Evolutionary conservation across 768 basidiomycete genomes (phyloP).

Genomic region (Chiua virens): DNA sequence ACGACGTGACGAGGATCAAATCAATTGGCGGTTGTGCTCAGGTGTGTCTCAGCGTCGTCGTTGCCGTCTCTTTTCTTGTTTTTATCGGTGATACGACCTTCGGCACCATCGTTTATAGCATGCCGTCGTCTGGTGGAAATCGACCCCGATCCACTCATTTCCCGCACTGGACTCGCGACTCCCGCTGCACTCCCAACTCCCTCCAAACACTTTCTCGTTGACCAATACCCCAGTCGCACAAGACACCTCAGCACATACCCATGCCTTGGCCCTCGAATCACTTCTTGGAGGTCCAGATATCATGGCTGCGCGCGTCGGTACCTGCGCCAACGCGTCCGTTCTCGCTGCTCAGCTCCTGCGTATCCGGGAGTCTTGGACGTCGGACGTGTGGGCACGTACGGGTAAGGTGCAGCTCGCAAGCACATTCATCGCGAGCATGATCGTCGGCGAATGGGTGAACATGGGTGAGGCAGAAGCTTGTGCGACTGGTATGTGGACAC

Average conservation of each 20-base stretch:
- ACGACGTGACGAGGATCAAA: constrained; percentile 70
- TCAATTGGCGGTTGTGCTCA: constrained; percentile 79
- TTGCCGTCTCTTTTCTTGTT: not conserved
- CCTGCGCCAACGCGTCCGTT: constrained; percentile 66
- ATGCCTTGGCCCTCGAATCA: constrained; percentile 72
- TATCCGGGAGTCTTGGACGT: constrained; percentile 74
- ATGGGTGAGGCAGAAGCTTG: constrained; percentile 79
- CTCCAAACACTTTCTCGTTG: constrained; percentile 63
- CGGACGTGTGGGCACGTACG: constrained; percentile 77
- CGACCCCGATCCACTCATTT: constrained; percentile 68
- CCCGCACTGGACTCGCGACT: constrained; percentile 70
- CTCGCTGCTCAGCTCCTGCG: constrained; percentile 75
- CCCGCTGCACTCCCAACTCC: constrained; percentile 70
- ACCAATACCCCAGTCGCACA: constrained; percentile 75
- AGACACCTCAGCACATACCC: constrained; percentile 79
- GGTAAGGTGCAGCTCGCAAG: constrained; percentile 78
- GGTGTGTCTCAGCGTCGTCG: constrained; percentile 39
- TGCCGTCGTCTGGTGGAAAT: constrained; percentile 87
- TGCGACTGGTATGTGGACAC: constrained; percentile 77
- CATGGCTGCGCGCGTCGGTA: constrained; percentile 76
- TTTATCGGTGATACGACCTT: constrained; percentile 6
- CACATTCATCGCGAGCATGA: constrained; percentile 68
- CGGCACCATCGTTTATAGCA: constrained; percentile 37
- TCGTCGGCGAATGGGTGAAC: constrained; percentile 68
- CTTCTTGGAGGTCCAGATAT: constrained; percentile 76